Evolutionary conservation across 306 rosid species (phyloP), one percentile per base, ranked within the genome.

Genomic region (Begonia peltatifolia): DNA sequence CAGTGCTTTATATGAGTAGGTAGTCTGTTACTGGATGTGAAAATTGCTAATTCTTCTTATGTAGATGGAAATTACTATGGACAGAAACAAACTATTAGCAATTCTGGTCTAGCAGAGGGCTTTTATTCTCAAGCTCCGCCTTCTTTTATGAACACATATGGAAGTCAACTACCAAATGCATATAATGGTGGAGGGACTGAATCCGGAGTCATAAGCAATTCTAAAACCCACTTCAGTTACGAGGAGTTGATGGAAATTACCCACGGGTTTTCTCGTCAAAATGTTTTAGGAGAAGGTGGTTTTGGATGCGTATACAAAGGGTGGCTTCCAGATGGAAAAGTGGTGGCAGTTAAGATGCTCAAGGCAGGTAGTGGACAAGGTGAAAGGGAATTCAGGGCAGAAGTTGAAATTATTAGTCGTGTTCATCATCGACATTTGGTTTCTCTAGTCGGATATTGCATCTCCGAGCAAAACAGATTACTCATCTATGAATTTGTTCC

Each of bases 341-440:
- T 46, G 6, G 99, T 89, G 49, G 99, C 99, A 0, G 72, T 90
- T 48, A 90, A 90, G 81, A 64, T 78, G 61, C 80, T 90, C 46
- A 90, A 83, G 71, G 87, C 84, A 7, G 94, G 99, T 44, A 79
- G 99, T 51, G 96, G 96, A 5, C 99, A 90, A 48, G 99, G 99
- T 52, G 96, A 86, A 48, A 65, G 87, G 63, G 99, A 90, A 58
- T 90, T 90, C 61, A 74, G 77, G 58, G 86, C 99, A 1, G 99
- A 90, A 62, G 99, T 86, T 3, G 99, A 86, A 41, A 86, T 77
- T 47, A 90, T 90, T 46, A 83, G 86, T 50, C 78, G 99, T 4
- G 76, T 90, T 50, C 96, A 90, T 68, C 99, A 90, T 70, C 79
- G 96, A 1, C 78, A 86, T 68, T 74, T 90, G 77, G 93, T 90